Evolutionary conservation across 1,284 basidiomycete genomes (phyloP).

Genomic region (Apiotrichum domesticum): DNA sequence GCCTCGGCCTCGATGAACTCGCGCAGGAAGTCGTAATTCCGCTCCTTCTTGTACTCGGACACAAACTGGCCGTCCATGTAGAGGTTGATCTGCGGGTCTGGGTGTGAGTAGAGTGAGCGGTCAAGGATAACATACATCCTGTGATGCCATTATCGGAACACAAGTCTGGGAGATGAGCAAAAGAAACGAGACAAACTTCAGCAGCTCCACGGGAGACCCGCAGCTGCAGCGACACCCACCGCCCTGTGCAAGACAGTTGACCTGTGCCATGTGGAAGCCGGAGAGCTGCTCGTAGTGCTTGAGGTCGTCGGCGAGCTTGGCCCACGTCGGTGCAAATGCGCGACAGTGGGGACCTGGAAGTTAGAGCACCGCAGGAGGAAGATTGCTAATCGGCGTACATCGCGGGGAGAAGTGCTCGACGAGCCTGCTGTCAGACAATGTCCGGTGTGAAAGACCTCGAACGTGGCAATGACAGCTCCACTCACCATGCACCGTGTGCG

Average conservation of each 20-base stretch:
- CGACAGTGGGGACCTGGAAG: constrained; percentile 43
- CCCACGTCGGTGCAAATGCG: constrained; percentile 68
- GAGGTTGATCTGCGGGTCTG: constrained; percentile 68
- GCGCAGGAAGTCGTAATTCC: constrained; percentile 53
- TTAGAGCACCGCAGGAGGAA: neutral
- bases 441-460: neutral
- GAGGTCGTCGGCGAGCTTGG: constrained; percentile 57
- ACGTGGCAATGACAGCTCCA: neutral
- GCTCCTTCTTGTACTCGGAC: constrained; percentile 56
- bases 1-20: constrained; percentile 52
- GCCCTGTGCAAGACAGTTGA: constrained; percentile 76
- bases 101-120: neutral
- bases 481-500: constrained; percentile 62
- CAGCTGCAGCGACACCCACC: too few species aligned
- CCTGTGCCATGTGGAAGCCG: constrained; percentile 69
- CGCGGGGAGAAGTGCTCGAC: constrained; percentile 47
- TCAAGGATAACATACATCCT: constrained; percentile 51
- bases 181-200: neutral
- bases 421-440: constrained; percentile 32
- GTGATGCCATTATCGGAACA: constrained; percentile 64
- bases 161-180: constrained; percentile 55
- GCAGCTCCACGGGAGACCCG: too few species aligned
- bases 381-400: constrained; percentile 39
- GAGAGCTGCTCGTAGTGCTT: constrained; percentile 53
- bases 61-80: constrained; percentile 58